Percentiles rank a stretch among this genome's conserved stretches.
Evolutionary conservation across 2,329 filamentous ascomycete species (phyloP).

Genomic region (Domatiomyces catenatus): DNA sequence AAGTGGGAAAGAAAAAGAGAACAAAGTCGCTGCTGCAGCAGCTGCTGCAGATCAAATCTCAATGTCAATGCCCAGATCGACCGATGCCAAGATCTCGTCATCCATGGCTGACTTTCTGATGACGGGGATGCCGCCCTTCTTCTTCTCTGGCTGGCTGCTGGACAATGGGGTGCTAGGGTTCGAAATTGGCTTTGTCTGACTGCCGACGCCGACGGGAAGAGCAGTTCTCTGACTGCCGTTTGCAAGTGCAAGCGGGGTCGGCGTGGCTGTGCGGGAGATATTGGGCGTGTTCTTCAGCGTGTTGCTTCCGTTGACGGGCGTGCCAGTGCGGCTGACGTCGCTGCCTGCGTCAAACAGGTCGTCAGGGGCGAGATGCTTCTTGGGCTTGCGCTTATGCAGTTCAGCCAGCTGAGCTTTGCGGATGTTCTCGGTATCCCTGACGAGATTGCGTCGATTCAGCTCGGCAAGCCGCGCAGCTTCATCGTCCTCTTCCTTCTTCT

Average conservation of each 20-base stretch:
- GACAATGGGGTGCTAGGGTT: not conserved
- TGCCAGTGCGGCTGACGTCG: conserved; percentile 32
- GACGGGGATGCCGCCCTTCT: conserved; percentile 42
- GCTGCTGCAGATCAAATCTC: conserved; percentile 40
- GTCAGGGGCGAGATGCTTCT: conserved; percentile 25
- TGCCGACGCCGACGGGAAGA: conserved; percentile 2
- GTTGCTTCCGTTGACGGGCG: conserved; percentile 34
- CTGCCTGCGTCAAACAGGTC: conserved; percentile 33
- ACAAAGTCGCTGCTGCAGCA: not conserved
- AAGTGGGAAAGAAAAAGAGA: not conserved
- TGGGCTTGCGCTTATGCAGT: conserved; percentile 41
- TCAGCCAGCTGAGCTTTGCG: conserved; percentile 80
- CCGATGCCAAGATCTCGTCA: conserved; percentile 76
- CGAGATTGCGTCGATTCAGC: conserved; percentile 71
- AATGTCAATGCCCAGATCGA: conserved; percentile 86
- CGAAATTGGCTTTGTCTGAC: conserved; percentile 1
- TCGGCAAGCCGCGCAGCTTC: conserved; percentile 73
- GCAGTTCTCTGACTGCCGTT: conserved; percentile 12
- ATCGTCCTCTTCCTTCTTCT: conserved; percentile 26
- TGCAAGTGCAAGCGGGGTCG: conserved; percentile 11
- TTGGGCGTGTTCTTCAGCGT: conserved; percentile 31
- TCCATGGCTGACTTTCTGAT: conserved; percentile 67
- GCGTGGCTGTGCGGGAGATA: conserved; percentile 23
- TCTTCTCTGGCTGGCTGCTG: conserved; percentile 21
- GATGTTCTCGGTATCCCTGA: conserved; percentile 74